Percentiles rank a stretch among this genome's conserved stretches.
Conservation (phyloP, 2,329 filamentous ascomycete genomes). For the Ceratocystis alfenasii region DNA sequence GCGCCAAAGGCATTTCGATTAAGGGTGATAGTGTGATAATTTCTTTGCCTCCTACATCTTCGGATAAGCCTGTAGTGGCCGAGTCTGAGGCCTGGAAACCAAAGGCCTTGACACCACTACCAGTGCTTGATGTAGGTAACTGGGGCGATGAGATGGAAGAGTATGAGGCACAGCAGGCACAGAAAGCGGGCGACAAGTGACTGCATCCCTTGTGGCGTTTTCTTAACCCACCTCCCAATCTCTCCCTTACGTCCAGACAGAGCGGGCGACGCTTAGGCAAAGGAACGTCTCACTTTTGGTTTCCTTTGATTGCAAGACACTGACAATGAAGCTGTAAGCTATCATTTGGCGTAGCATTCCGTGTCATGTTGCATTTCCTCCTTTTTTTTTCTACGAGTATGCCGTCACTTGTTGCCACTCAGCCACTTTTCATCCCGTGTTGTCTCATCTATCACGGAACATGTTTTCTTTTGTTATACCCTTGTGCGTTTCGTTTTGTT, state of each 20-base stretch:
- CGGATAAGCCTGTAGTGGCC: neutral
- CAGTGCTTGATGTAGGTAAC: conserved; percentile 34
- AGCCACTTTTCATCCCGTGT: neutral
- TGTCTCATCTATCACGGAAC: neutral
- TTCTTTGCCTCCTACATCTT: neutral
- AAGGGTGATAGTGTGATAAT: neutral
- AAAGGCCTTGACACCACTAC: conserved; percentile 28
- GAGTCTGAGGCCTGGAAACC: conserved; percentile 18
- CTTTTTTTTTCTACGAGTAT: neutral
- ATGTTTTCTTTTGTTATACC: conserved; percentile 9
- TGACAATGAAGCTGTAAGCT: neutral
- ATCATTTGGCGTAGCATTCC: neutral
- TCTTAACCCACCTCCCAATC: no score
- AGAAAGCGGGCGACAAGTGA: neutral
- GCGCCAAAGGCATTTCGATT: conserved; percentile 19
- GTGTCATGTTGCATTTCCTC: neutral
- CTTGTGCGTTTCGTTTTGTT: neutral
- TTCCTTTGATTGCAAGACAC: neutral
- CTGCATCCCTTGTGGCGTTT: no score
- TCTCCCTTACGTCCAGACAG: no score
- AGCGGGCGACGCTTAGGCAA: neutral
- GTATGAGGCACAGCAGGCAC: conserved; percentile 29
- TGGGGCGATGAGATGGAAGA: conserved; percentile 51
- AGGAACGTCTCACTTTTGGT: neutral
- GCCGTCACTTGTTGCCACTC: neutral